These are phyloP conservation scores for Aspergillus avenaceus DNA, from an alignment of 495 filamentous ascomycete species.

Conservation along the genomic window DNA sequence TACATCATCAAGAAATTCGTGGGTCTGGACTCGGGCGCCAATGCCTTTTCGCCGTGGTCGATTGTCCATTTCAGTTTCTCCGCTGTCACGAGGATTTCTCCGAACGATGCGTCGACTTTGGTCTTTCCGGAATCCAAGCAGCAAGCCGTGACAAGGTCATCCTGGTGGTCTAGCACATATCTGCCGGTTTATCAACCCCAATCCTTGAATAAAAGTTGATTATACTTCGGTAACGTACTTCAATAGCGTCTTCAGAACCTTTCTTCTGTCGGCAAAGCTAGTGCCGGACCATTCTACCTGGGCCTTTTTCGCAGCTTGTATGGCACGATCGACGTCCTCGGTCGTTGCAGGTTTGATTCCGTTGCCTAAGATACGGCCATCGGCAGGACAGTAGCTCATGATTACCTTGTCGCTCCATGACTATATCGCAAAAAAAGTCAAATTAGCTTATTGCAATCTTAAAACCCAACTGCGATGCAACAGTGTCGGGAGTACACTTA, in stretches of 20 bases:
- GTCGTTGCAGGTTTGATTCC: conserved; percentile 71
- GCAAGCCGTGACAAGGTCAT: conserved; percentile 76
- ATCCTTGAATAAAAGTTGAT: neutral
- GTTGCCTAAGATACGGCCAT: conserved; percentile 74
- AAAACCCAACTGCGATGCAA: neutral
- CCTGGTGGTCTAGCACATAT: conserved; percentile 83
- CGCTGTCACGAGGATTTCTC: conserved; percentile 87
- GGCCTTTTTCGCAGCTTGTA: conserved; percentile 67
- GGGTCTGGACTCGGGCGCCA: conserved; percentile 67
- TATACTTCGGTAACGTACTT: conserved; percentile 46
- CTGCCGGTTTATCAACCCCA: conserved; percentile 25
- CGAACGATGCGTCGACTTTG: conserved; percentile 85
- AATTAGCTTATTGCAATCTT: neutral
- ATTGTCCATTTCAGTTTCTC: conserved; percentile 97
- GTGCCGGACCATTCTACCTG: conserved; percentile 80
- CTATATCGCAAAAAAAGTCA: conserved; percentile 12
- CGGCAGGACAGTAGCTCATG: conserved; percentile 81
- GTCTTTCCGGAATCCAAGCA: conserved; percentile 98
- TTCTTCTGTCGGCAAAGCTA: conserved; percentile 70
- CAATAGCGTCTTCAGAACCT: conserved; percentile 75
- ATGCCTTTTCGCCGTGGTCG: conserved; percentile 79
- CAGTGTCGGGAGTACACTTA: conserved; percentile 23
- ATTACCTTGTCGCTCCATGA: conserved; percentile 41
- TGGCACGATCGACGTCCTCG: conserved; percentile 74
- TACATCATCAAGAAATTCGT: conserved; percentile 91